Evolutionary conservation across 148 eudicot genomes (phyloP), one percentile per base, ranked within the genome.

Genomic region (Silene latifolia): DNA sequence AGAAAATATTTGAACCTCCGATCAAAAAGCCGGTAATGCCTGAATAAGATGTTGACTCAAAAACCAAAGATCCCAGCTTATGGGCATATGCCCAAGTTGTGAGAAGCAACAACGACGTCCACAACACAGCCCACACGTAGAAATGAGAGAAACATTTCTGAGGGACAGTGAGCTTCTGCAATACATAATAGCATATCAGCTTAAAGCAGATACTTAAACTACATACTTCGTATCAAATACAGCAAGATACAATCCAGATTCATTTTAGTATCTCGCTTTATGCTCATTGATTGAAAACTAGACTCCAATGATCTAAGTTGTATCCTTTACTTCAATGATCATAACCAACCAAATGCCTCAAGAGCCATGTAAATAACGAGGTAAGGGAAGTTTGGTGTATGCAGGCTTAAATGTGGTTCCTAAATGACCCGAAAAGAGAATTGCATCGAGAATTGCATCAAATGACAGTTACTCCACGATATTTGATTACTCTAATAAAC

Each of bases 101-200:
- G 68, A 81, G 79, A 62, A 92, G 84, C 82, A 95, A 82, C 57
- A 90, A 51, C 13, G 91, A 76, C 13, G 96, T 95, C 89, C 92
- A 92, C 59, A 81, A 65, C 84, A 85, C 85, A 56, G 88, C 99
- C 77, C 89, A 81, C 53, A 74, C 83, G 70, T 95, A 95, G 77
- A 95, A 95, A 84, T 95, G 99, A 80, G 84, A 64, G 85, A 95
- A 95, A 54, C 74, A 86, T 64, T 73, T 92, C 81, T 92, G 97
- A 53, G 98, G 97, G 44, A 95, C 90, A 7, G 83, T 90, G 81
- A 92, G 74, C 77, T 74, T 89, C 99, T 95, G 84, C 85, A 89
- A 72, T 21, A 85, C 60, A 66, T 54, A 67, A 44, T 13, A 69
- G 13, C 58, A 39, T 75, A 74, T 83, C 39, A 82, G 73, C 53